These are phyloP conservation scores for Digitaria exilis DNA, from an alignment of 202 grass and related monocot species.

Conservation along the genomic window DNA sequence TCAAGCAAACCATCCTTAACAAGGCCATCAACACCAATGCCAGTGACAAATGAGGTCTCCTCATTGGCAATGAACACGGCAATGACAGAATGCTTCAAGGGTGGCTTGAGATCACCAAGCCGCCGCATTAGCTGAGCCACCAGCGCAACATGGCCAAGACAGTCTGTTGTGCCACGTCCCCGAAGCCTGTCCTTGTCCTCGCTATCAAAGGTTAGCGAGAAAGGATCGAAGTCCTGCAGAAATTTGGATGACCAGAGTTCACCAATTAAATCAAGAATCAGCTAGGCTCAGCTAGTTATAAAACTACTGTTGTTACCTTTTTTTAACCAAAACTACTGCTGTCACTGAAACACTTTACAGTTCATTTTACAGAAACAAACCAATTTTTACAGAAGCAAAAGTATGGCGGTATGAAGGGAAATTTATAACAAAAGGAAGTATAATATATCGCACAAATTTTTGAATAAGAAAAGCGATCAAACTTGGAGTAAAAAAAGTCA, in stretches of 20 bases:
- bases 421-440: too few species aligned
- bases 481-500: too few species aligned
- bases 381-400: too few species aligned
- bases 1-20: constrained; percentile 85
- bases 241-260: not conserved
- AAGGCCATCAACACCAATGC: constrained; percentile 71
- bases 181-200: constrained; percentile 71
- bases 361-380: not conserved
- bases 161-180: constrained; percentile 72
- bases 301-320: not conserved
- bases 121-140: constrained; percentile 81
- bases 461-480: too few species aligned
- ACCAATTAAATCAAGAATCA: not conserved
- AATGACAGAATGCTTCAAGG: constrained; percentile 74
- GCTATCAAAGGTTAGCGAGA: constrained; percentile 66
- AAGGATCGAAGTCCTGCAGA: constrained; percentile 69
- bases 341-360: not conserved
- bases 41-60: constrained; percentile 79
- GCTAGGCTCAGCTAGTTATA: not conserved
- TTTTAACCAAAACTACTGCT: too few species aligned
- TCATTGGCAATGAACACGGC: constrained; percentile 95
- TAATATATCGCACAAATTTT: too few species aligned
- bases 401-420: not conserved
- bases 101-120: constrained; percentile 74
- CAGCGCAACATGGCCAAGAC: constrained; percentile 87